phyloP scores from a whole-genome alignment of 2,329 filamentous ascomycete genomes.

The Lasiodiplodia hormozganensis region DNA sequence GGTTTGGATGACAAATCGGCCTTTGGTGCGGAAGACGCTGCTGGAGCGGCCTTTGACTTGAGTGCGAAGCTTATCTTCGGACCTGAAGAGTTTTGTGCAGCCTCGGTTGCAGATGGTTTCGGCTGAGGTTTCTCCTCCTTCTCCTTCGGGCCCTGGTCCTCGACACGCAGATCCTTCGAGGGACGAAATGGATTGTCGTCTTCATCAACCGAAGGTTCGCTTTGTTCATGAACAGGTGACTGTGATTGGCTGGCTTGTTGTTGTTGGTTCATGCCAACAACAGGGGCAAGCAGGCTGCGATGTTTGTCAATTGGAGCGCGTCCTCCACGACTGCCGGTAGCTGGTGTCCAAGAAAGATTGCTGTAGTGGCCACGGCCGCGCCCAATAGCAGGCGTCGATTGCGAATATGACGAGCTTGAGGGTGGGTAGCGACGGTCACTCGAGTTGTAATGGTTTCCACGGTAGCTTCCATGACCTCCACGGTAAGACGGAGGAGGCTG shows the following conservation, averaged over 20 bases:
- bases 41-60: slow-evolving; percentile 71
- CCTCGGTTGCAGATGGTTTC: slow-evolving; percentile 60
- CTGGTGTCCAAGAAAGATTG: slow-evolving; percentile 75
- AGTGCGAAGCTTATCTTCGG: slow-evolving; percentile 94
- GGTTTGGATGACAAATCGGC: slow-evolving; percentile 52
- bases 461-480: slow-evolving; percentile 62
- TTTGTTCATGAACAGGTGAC: slow-evolving; percentile 31
- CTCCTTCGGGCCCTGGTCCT: slow-evolving; percentile 65
- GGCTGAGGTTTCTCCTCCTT: slow-evolving; percentile 63
- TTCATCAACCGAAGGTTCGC: slow-evolving; percentile 54
- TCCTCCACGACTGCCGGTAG: slow-evolving; percentile 61
- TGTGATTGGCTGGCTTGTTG: slow-evolving; percentile 31
- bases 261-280: slow-evolving; percentile 22
- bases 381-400: slow-evolving; percentile 44
- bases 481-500: slow-evolving; percentile 56
- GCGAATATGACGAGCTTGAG: slow-evolving; percentile 56
- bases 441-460: slow-evolving; percentile 64
- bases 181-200: slow-evolving; percentile 68
- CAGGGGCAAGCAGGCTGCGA: slow-evolving; percentile 35
- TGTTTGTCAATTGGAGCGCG: slow-evolving; percentile 49
- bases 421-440: slow-evolving; percentile 54
- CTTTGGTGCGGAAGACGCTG: slow-evolving; percentile 59
- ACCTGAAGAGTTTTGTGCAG: slow-evolving; percentile 59
- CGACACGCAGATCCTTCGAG: slow-evolving; percentile 69
- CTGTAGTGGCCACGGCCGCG: slow-evolving; percentile 68